Percentiles rank a stretch among this genome's conserved stretches.
Conservation (phyloP, 352 stramenopile genomes). For the Phytophthora meadii region DNA sequence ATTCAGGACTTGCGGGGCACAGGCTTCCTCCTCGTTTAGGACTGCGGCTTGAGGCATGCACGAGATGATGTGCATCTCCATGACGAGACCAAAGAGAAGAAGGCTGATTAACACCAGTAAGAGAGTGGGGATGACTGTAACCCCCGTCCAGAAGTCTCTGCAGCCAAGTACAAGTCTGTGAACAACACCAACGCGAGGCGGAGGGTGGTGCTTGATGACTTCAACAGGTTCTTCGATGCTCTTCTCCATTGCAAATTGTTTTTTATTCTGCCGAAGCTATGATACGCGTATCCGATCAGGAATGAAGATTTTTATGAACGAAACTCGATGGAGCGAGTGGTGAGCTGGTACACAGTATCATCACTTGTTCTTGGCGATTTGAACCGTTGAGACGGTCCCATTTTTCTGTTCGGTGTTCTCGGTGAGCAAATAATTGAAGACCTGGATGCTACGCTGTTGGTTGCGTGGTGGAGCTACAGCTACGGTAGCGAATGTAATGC, state of each 20-base stretch:
- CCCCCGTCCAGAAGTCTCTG: constrained; percentile 24
- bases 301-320: no score
- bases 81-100: constrained; percentile 24
- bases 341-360: no score
- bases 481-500: no score
- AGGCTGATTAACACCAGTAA: constrained; percentile 22
- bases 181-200: constrained; percentile 5
- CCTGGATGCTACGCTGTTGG: no score
- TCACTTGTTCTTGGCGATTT: no score
- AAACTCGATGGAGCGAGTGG: no score
- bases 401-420: no score
- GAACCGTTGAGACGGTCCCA: no score
- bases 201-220: constrained; percentile 1
- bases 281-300: no score
- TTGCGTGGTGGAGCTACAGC: no score
- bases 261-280: background rate
- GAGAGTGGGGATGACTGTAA: constrained; percentile 28
- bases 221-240: constrained; percentile 20
- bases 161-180: constrained; percentile 12
- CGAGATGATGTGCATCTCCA: constrained; percentile 26
- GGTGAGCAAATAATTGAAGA: no score
- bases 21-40: constrained; percentile 16
- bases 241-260: constrained; percentile 8
- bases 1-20: constrained; percentile 13
- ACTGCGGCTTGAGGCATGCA: constrained; percentile 11